Evolutionary conservation across 345 rosid genomes (phyloP).

Genomic region (Orychophragmus violaceus): DNA sequence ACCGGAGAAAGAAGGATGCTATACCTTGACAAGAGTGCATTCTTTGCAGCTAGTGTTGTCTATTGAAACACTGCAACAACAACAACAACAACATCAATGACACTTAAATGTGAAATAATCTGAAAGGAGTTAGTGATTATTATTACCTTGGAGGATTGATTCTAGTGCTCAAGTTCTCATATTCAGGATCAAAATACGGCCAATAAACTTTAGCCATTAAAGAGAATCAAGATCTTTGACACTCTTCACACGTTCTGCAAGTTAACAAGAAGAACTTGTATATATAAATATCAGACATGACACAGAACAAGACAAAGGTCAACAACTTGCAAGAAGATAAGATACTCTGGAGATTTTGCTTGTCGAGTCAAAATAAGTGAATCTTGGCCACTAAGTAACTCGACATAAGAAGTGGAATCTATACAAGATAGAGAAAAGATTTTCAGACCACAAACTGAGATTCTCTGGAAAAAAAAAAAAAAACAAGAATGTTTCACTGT

Average conservation of each 20-base stretch:
- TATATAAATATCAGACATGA: background rate
- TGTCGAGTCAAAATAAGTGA: constrained; percentile 14
- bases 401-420: constrained; percentile 18
- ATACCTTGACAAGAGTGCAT: constrained; percentile 77
- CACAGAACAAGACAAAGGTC: background rate
- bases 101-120: background rate
- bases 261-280: background rate
- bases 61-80: constrained; percentile 65
- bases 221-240: background rate
- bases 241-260: constrained; percentile 12
- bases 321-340: constrained; percentile 26
- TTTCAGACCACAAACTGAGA: constrained; percentile 28
- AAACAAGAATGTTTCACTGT: background rate
- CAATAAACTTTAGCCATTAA: constrained; percentile 73
- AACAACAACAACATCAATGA: constrained; percentile 1
- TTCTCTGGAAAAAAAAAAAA: constrained; percentile 17
- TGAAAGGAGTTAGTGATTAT: background rate
- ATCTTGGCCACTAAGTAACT: constrained; percentile 31
- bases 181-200: constrained; percentile 96
- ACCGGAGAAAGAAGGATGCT: background rate
- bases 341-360: constrained; percentile 15
- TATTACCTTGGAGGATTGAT: constrained; percentile 89
- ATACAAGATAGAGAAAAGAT: constrained; percentile 8
- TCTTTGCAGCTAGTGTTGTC: constrained; percentile 70
- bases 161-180: constrained; percentile 78